phyloP scores from a whole-genome alignment of 495 filamentous ascomycete species.

The Mytilinidion resinicola region DNA sequence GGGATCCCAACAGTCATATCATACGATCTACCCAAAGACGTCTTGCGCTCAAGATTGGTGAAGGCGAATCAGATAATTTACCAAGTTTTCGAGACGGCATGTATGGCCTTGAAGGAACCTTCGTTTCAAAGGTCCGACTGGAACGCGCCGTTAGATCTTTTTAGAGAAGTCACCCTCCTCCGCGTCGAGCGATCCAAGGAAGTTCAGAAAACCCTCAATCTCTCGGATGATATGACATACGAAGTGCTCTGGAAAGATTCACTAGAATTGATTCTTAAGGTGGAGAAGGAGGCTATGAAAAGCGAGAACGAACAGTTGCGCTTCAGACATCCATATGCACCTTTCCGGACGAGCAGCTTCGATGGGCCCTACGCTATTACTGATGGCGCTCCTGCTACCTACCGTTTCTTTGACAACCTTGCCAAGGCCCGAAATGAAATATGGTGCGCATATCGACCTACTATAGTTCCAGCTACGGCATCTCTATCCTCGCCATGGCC shows the following conservation, averaged over 20 bases:
- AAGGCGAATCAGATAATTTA: conserved; percentile 14
- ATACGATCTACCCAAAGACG: too few species aligned
- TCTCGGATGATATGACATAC: conserved; percentile 6
- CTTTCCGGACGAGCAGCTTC: neutral
- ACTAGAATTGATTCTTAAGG: neutral
- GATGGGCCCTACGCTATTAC: neutral
- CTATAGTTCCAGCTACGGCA: conserved; percentile 1
- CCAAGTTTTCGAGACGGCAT: conserved; percentile 16
- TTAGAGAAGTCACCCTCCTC: neutral
- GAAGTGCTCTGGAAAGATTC: conserved; percentile 17
- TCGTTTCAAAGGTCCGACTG: conserved; percentile 10
- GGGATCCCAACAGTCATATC: neutral
- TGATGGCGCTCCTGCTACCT: conserved; percentile 1
- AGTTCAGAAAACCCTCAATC: conserved; percentile 1
- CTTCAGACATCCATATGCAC: neutral
- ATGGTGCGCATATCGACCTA: conserved; percentile 15
- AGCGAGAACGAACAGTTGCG: conserved; percentile 3
- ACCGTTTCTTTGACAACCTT: conserved; percentile 19
- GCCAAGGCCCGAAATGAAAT: conserved; percentile 16
- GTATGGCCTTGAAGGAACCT: conserved; percentile 12
- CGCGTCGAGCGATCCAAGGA: neutral
- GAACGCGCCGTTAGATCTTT: conserved; percentile 6
- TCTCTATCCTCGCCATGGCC: conserved; percentile 12
- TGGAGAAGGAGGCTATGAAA: conserved; percentile 11
- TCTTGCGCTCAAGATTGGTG: neutral